A percentile compares a stretch with the other conserved stretches of the same genome.
These are phyloP conservation scores for Cicer cuneatum DNA, from an alignment of 306 rosid genomes.

Conservation along the genomic window DNA sequence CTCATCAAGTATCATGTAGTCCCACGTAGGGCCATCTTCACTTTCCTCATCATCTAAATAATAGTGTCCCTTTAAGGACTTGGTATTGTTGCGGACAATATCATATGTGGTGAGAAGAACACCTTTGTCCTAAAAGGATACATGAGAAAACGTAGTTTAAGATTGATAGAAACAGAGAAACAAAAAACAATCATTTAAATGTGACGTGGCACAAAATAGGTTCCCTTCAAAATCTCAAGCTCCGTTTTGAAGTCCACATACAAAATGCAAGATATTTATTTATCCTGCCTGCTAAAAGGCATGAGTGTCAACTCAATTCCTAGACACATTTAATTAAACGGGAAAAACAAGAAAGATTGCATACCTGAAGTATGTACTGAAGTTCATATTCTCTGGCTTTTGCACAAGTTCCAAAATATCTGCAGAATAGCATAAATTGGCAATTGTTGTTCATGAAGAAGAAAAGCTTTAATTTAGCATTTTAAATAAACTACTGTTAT, in stretches of 20 bases:
- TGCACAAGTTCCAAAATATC: constrained; percentile 70
- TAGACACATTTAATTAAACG: constrained; percentile 22
- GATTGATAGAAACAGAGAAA: constrained; percentile 24
- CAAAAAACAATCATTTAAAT: neutral
- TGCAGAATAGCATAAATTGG: constrained; percentile 45
- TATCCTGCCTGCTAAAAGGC: constrained; percentile 4
- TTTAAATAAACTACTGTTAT: constrained; percentile 25
- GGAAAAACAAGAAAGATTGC: constrained; percentile 27
- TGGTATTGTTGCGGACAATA: constrained; percentile 84
- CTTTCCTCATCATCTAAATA: constrained; percentile 58
- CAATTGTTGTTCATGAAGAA: constrained; percentile 12
- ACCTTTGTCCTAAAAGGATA: constrained; percentile 73
- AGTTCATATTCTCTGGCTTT: constrained; percentile 84
- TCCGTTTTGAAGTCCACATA: constrained; percentile 5
- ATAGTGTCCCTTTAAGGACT: constrained; percentile 63
- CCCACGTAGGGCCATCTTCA: constrained; percentile 76
- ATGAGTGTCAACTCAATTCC: neutral
- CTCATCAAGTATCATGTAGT: constrained; percentile 98
- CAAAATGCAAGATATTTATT: constrained; percentile 7
- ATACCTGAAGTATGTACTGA: constrained; percentile 82
- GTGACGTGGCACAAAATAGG: constrained; percentile 7
- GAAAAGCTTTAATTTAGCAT: constrained; percentile 1
- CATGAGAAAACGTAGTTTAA: constrained; percentile 25
- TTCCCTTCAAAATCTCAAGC: constrained; percentile 19
- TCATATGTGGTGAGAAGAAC: constrained; percentile 95